Base-by-base conservation (phyloP, 345 rosid species). In the Hibiscus syriacus region DNA sequence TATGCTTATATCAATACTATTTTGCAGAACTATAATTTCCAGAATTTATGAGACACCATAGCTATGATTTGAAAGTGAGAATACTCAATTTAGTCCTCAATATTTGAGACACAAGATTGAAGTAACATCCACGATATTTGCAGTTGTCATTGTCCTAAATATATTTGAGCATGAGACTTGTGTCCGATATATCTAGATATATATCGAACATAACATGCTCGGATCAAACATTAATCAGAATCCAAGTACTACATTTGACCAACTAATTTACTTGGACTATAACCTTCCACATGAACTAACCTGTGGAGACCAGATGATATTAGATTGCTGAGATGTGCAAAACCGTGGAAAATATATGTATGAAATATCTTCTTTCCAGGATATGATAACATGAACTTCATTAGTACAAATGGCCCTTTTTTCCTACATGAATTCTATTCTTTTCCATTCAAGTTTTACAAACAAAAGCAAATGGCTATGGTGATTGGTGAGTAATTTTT, bases 391-490 rank as follows among this genome's bases (percentile, higher is more conserved):
- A 55, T 55, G 43, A 56, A 3, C 62, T 67, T 49, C 61, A 61
- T 61, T 19, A 12, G 56, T 36, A 58, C 63, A 62, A 27, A 72
- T 38, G 53, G 17, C 54, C 22, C 7, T 49, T 48, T 14, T 46
- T 46, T 19, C 57, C 76, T 70, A 67, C 53, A 62, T 65, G 23
- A 48, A 68, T 53, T 58, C 55, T 71, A 68, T 48, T 49, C 54
- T 55, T 27, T 64, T 55, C 25, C 54, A 4, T 59, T 43, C 72
- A 45, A 32, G 30, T 57, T 43, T 50, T 19, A 50, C 22, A 72
- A 43, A 13, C 41, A n/a, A 4, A 20, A 41, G 58, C 48, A 69
- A 46, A 53, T 45, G 38, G 34, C 29, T n/a, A 23, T 55, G 56
- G 53, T 72, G 60, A 48, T 29, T 55, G 56, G 53, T 72, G 55